A percentile compares a stretch with the other conserved stretches of the same genome.
Evolutionary conservation across 2,329 filamentous ascomycete species (phyloP).

Genomic region (Colletotrichum kahawae): DNA sequence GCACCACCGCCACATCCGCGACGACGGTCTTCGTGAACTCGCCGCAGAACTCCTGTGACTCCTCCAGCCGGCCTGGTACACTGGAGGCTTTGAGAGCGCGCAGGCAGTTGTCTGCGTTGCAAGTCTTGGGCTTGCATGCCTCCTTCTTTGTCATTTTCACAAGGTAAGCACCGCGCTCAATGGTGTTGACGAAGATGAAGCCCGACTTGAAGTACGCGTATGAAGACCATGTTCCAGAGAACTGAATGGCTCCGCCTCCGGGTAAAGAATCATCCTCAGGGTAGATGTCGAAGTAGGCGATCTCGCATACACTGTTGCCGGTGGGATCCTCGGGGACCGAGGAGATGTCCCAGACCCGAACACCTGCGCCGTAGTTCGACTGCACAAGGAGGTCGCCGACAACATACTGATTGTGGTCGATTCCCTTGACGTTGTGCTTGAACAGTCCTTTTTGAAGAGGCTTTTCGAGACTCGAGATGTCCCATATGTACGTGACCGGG

Average conservation of each 20-base stretch:
- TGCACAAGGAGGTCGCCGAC: constrained; percentile 46
- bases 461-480: constrained; percentile 44
- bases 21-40: constrained; percentile 23
- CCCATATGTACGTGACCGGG: constrained; percentile 55
- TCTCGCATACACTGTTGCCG: constrained; percentile 45
- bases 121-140: constrained; percentile 25
- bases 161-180: constrained; percentile 46
- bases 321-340: constrained; percentile 37
- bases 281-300: constrained; percentile 52
- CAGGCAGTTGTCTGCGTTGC: constrained; percentile 27
- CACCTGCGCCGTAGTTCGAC: constrained; percentile 50
- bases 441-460: constrained; percentile 48
- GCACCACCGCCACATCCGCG: constrained; percentile 24
- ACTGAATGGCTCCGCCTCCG: constrained; percentile 38
- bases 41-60: constrained; percentile 26
- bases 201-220: constrained; percentile 49
- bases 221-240: constrained; percentile 47
- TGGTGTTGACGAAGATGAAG: constrained; percentile 47
- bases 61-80: constrained; percentile 23
- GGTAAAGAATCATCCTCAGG: constrained; percentile 50
- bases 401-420: constrained; percentile 53
- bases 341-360: constrained; percentile 39
- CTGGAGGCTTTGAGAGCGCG: constrained; percentile 23
- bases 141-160: constrained; percentile 36
- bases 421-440: constrained; percentile 38